phyloP scores from a whole-genome alignment of 2,329 filamentous ascomycete genomes.

The Penicillium hesseltinei region DNA sequence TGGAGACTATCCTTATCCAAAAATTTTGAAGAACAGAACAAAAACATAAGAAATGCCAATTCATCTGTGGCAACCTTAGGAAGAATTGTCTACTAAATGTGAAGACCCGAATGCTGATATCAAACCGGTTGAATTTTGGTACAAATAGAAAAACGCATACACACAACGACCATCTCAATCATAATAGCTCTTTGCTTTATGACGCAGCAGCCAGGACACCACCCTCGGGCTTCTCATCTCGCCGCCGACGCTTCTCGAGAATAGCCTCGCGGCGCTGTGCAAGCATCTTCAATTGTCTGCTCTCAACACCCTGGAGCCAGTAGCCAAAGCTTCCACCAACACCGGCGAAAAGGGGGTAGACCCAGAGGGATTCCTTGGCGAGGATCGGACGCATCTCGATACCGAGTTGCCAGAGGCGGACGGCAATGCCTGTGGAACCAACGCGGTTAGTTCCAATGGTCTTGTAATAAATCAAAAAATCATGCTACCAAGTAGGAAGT shows the following conservation, averaged over 20 bases:
- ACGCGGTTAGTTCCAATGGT: constrained; percentile 13
- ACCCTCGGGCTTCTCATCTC: constrained; percentile 52
- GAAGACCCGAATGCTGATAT: constrained; percentile 21
- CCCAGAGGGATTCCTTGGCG: constrained; percentile 79
- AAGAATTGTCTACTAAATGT: constrained; percentile 3
- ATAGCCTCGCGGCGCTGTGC: constrained; percentile 74
- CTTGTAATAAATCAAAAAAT: not conserved
- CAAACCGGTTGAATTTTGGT: constrained; percentile 35
- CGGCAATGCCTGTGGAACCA: constrained; percentile 69
- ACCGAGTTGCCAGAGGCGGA: constrained; percentile 93
- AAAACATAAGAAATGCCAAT: constrained; percentile 1
- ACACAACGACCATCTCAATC: constrained; percentile 19
- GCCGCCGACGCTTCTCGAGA: constrained; percentile 84
- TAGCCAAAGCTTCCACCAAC: constrained; percentile 92
- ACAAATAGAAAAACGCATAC: constrained; percentile 27
- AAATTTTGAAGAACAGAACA: not conserved
- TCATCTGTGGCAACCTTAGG: not conserved
- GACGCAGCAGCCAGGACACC: constrained; percentile 38
- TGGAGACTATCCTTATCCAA: not conserved
- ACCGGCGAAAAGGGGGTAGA: constrained; percentile 83
- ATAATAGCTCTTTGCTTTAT: constrained; percentile 27
- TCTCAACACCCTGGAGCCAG: constrained; percentile 90
- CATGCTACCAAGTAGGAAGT: not conserved
- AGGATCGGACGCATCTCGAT: constrained; percentile 98
- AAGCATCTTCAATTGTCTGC: constrained; percentile 74